Base-by-base conservation (phyloP, 306 rosid genomes). In the Quillaja saponaria region DNA sequence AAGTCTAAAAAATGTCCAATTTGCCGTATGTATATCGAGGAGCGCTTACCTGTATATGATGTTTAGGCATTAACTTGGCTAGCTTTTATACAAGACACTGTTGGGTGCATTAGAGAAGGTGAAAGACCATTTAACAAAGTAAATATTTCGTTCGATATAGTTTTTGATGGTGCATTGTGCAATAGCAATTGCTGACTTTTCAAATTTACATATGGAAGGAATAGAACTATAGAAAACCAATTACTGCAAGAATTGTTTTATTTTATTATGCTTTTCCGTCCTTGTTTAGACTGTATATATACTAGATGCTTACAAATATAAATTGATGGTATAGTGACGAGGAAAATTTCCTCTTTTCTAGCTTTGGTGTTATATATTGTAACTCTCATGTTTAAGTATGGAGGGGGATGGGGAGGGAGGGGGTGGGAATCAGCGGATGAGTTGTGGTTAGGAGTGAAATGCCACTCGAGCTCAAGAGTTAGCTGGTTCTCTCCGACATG, bases 1-100 rank as follows among this genome's bases (percentile, higher is more conserved):
- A 94, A 83, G 77, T 90, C 97, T 69, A 87, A 83, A 78, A 80
- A 72, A 46, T 94, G 99, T 74, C 99, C 99, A 0, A 87, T 94
- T 69, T 94, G 99, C 74, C 96, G 95, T 0, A 61, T 81, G 44
- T 6, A 68, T 7, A 81, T 94, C 6, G 90, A 84, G 66, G 84
- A 94, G 77, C 79, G 85, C 47, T 67, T 94, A 64, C 86, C 90
- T 45, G 99, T 94, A 54, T 94, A 72, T 52, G 99, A 94, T 71
- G 99, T 90, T 61, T 94, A 89, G 81, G 76, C 57, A 65, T 65
- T 52, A 60, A 66, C 81, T 34, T 49, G 53, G 58, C 71, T 62
- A 34, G 9, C 46, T 53, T 61, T 70, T 73, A 51, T 67, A 51
- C 14, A 45, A 77, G 76, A 74, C 71, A 62, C 59, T 33, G 55